Evolutionary conservation across 805 yeast species (phyloP), one percentile per base, ranked within the genome.

Genomic region (Barnettozyma californica): DNA sequence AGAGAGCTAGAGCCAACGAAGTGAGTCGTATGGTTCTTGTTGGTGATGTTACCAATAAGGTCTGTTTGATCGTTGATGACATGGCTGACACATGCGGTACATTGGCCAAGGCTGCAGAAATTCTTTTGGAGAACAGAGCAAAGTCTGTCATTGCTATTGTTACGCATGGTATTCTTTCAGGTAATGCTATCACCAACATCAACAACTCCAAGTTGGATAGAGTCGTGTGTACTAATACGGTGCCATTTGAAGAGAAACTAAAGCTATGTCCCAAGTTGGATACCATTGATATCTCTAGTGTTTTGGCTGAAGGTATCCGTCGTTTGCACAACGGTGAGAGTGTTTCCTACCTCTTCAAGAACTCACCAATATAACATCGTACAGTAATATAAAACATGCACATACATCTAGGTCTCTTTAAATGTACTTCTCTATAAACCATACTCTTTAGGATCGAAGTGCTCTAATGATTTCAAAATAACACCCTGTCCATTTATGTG

Each of bases 71-170:
- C 57, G 87, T 87, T 41, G 95, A 87, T 68, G 95, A 87, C 66
- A 87, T 87, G 90, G 94, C 94, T 41, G 95, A 87, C 64, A 87
- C 95, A 19, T 87, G 95, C 69, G 95, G 94, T 53, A 87, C 95
- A 18, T 69, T 87, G 54, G 87, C 84, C 46, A 87, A 86, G 67
- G 94, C 94, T 35, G 87, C 90, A 20, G 92, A 87, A 53, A 79
- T 83, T 13, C 70, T 87, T 47, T 63, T 86, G 50, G 82, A 78
- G 25, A 81, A 85, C 58, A 76, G 77, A 31, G 94, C 92, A 41
- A 72, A 79, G 59, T 74, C 81, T 48, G 94, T 87, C 36, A 78
- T 87, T 58, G 92, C 94, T 29, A 83, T 87, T 53, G 90, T 86
- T 18, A 86, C 94, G 2, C 95, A 86, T 63, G 95, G 94, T 53